Evolutionary conservation across 1,284 basidiomycete species (phyloP), one percentile per base, ranked within the genome.

Genomic region (Ganoderma leucocontextum): DNA sequence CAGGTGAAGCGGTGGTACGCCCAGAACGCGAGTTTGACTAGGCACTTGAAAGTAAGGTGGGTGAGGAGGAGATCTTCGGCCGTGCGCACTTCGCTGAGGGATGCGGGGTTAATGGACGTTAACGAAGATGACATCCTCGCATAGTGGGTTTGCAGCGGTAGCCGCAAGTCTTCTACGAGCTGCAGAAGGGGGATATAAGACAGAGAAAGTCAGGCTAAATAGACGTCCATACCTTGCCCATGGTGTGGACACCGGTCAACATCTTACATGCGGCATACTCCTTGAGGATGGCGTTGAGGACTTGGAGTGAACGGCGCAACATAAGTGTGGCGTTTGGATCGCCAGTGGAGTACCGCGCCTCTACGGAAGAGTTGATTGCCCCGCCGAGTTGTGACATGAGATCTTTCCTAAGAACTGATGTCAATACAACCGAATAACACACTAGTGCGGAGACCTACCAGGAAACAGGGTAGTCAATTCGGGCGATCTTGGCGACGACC

Each of bases 191-290:
- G 33, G 53, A 19, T 29, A 10, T 13, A 15, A 22, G 12, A 19
- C n/a, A 29, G 25, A 35, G 52, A 36, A 19, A n/a, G 22, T 42
- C 2, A 64, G 44, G 9, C 4, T 62, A 17, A 9, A 42, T 17
- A 19, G 3, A 22, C 9, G 5, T 25, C 29, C 75, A 36, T 76
- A 89, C 92, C 78, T 85, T 80, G 6, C 81, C 82, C 89, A 92
- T 92, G n/a, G 83, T 85, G 74, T 86, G 87, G 60, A 91, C 78
- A 2, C 90, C 91, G 29, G 83, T 80, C 55, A 85, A 84, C 84
- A 95, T 89, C 76, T 91, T 94, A 63, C 89, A 84, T 47, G 81
- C 82, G 0, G 87, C 81, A 66, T 93, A 86, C 74, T 94, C 93
- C 75, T 92, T 92, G 22, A 93, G 65, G 52, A 94, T 75, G 1